Conservation (phyloP, 176 grass and related monocot genomes). For the Neostapfia colusana region DNA sequence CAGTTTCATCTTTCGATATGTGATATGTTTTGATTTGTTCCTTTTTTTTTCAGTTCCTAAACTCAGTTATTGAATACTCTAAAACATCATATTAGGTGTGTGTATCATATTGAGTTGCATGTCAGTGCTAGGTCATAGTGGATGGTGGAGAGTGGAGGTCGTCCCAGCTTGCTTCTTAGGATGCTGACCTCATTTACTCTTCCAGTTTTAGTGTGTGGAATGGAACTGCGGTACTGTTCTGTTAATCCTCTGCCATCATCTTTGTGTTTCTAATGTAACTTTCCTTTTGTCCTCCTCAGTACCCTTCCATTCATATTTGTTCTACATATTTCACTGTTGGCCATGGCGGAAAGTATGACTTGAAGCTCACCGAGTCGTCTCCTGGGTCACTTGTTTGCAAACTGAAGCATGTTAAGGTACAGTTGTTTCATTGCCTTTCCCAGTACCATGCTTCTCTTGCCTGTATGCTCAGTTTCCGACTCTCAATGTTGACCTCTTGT, state of each 20-base stretch:
- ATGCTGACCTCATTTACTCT: background rate
- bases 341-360: slow-evolving; percentile 71
- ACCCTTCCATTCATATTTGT: slow-evolving; percentile 68
- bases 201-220: background rate
- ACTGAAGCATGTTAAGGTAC: slow-evolving; percentile 84
- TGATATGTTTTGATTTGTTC: too few relatives aligned
- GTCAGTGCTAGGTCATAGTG: background rate
- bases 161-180: background rate
- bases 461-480: slow-evolving; percentile 14
- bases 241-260: background rate
- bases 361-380: slow-evolving; percentile 64
- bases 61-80: too few relatives aligned
- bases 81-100: too few relatives aligned
- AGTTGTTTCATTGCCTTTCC: slow-evolving; percentile 14
- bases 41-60: too few relatives aligned
- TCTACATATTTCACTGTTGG: slow-evolving; percentile 78
- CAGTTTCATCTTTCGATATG: too few relatives aligned
- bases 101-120: too few relatives aligned
- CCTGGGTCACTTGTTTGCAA: slow-evolving; percentile 65
- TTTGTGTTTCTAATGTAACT: slow-evolving; percentile 30
- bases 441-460: slow-evolving; percentile 14
- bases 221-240: background rate
- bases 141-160: too few relatives aligned
- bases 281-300: slow-evolving; percentile 55
- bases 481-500: slow-evolving; percentile 28